These are phyloP conservation scores for Fusarium tuaranense DNA, from an alignment of 2,329 filamentous ascomycete species.

Conservation along the genomic window DNA sequence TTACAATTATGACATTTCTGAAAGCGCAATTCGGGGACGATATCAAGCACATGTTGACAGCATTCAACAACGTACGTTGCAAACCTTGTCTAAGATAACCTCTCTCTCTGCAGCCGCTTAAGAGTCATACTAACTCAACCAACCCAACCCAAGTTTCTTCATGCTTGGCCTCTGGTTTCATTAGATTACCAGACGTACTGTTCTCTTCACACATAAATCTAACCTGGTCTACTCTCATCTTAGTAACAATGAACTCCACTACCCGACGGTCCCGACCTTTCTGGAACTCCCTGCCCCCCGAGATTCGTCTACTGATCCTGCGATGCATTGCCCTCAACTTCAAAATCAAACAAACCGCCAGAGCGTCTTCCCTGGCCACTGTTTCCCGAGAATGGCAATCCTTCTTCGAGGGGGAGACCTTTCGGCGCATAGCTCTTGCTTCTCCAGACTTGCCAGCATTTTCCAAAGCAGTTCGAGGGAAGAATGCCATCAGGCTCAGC, in stretches of 20 bases:
- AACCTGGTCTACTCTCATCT: not conserved
- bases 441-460: conserved; percentile 8
- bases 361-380: conserved; percentile 4
- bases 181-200: not conserved
- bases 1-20: not conserved
- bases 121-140: not conserved
- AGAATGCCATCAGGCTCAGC: conserved; percentile 2
- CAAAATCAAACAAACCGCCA: not conserved
- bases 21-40: no score
- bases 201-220: not conserved
- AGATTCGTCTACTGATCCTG: conserved; percentile 20
- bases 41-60: not conserved
- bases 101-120: not conserved
- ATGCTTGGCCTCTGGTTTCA: not conserved
- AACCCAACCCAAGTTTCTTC: not conserved
- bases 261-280: not conserved
- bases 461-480: not conserved
- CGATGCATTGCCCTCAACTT: not conserved
- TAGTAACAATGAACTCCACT: not conserved
- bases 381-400: conserved; percentile 27
- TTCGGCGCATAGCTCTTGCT: conserved; percentile 9
- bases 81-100: not conserved
- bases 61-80: no score
- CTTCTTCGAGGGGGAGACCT: conserved; percentile 23
- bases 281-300: conserved; percentile 10